Base-by-base conservation (phyloP, 352 stramenopile species). In the Elongisporangium anandrum region DNA sequence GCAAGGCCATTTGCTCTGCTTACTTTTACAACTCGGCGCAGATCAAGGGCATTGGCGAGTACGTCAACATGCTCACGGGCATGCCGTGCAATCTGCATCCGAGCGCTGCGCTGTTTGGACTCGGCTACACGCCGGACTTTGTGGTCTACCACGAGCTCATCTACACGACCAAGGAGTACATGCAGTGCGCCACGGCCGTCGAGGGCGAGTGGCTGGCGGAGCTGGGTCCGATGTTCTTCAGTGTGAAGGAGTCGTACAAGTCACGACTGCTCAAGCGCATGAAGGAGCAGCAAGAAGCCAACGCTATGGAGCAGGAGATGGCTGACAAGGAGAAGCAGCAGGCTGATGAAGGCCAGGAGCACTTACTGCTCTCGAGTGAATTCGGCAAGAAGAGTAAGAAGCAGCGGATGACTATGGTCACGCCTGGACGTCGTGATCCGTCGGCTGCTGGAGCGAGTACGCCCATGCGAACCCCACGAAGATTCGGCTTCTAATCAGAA, bases 21-120 rank as follows among this genome's bases (percentile, higher is more conserved):
- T 99, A 99, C 75, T 99, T 99, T 65, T 99, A 99, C 92, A 99
- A 99, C 65, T 96, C 90, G 51, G 97, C 96, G 12, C 96, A 98
- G 66, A 98, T 99, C 70, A 99, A 99, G 78, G 97, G 96, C 19
- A 99, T 99, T 58, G 97, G 97, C 23, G 96, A 99, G 73, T 99
- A 99, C 73, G 96, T 99, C n/a, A 99, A 99, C 74, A 98, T 99
- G 92, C 76, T 99, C 19, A 99, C 92, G 34, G 97, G 97, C 16
- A 99, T 99, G 75, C 96, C 97, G 47, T 98, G 91, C 65, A 88
- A 98, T 34, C 68, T 99, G 20, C 97, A 99, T 73, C 97, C 97
- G 10, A 98, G 91, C 50, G 97, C 91, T 26, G 96, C 97, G n/a
- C 69, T 99, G 16, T 99, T 98, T 76, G 96, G 97, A 13, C 77